phyloP scores from a whole-genome alignment of 768 basidiomycete species.

The Agrocybe pediades region DNA sequence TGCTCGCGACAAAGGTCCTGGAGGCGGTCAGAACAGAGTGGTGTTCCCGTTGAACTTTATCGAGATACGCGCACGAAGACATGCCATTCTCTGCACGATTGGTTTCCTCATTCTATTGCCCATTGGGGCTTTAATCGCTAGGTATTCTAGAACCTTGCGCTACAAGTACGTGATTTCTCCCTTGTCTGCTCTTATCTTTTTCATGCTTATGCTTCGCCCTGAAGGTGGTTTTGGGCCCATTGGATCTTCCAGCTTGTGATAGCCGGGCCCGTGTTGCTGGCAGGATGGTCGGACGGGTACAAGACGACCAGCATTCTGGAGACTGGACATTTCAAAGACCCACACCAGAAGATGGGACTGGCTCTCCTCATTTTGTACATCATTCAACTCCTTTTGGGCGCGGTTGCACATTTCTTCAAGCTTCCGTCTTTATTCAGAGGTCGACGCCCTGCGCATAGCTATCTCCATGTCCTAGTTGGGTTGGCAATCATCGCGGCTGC shows the following conservation, averaged over 20 bases:
- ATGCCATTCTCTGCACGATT: slow-evolving; percentile 51
- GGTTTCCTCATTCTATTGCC: slow-evolving; percentile 64
- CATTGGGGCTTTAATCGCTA: slow-evolving; percentile 54
- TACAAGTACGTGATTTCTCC: slow-evolving; percentile 32
- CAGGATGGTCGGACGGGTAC: slow-evolving; percentile 48
- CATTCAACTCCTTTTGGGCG: slow-evolving; percentile 48
- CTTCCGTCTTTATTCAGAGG: slow-evolving; percentile 34
- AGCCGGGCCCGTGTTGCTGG: slow-evolving; percentile 54
- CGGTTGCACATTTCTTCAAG: slow-evolving; percentile 56
- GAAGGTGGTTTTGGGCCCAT: slow-evolving; percentile 54
- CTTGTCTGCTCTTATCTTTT: not conserved
- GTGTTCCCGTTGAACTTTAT: slow-evolving; percentile 13
- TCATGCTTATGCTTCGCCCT: not conserved
- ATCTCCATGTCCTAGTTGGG: slow-evolving; percentile 56
- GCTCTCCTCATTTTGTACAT: slow-evolving; percentile 56
- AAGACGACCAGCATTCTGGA: slow-evolving; percentile 31
- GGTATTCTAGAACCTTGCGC: slow-evolving; percentile 55
- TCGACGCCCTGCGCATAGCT: slow-evolving; percentile 52
- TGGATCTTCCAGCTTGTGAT: slow-evolving; percentile 51
- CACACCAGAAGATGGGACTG: slow-evolving; percentile 54
- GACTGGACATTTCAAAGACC: slow-evolving; percentile 37
- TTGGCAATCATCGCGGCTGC: slow-evolving; percentile 55
- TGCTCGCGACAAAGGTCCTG: not conserved
- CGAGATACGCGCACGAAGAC: slow-evolving; percentile 41
- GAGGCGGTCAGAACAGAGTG: not conserved